A percentile compares a stretch with the other conserved stretches of the same genome.
phyloP scores from a whole-genome alignment of 768 basidiomycete genomes.

The Russula foetens region DNA sequence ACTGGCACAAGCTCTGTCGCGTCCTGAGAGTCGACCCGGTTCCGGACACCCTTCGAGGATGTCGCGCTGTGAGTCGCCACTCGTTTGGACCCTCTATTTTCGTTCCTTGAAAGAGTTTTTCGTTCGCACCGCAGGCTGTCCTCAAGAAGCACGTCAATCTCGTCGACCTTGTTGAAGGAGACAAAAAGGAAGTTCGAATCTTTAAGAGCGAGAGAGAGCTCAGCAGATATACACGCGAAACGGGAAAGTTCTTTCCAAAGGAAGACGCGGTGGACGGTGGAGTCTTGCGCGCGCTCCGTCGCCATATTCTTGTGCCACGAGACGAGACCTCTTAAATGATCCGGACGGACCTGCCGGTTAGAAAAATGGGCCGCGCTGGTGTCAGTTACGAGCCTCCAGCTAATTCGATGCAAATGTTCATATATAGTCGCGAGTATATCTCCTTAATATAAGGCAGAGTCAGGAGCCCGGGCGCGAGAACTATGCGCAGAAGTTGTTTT shows the following conservation, averaged over 20 bases:
- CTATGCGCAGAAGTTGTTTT: too few species aligned
- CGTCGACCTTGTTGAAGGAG: conserved; percentile 26
- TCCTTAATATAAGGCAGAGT: too few species aligned
- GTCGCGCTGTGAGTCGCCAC: not conserved
- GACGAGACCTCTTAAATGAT: too few species aligned
- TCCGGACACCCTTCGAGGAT: conserved; percentile 1
- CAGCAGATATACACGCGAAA: conserved; percentile 21
- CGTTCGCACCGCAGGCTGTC: not conserved
- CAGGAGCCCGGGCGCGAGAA: too few species aligned
- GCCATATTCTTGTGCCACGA: conserved; percentile 17
- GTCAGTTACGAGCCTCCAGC: too few species aligned
- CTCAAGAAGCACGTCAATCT: conserved; percentile 25
- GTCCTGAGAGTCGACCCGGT: conserved; percentile 15
- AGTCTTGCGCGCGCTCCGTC: conserved; percentile 25
- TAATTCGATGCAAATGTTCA: too few species aligned
- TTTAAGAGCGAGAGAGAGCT: conserved; percentile 24
- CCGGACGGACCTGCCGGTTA: too few species aligned
- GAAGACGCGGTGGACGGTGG: conserved; percentile 25
- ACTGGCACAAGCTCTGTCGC: conserved; percentile 18
- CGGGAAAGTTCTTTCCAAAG: conserved; percentile 24
- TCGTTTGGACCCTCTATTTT: not conserved
- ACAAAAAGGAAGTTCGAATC: conserved; percentile 13
- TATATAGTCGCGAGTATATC: too few species aligned
- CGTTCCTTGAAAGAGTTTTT: too few species aligned
- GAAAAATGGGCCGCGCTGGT: too few species aligned